Base-by-base conservation (phyloP, 805 yeast species). In the Zygosaccharomyces pseudorouxii region DNA sequence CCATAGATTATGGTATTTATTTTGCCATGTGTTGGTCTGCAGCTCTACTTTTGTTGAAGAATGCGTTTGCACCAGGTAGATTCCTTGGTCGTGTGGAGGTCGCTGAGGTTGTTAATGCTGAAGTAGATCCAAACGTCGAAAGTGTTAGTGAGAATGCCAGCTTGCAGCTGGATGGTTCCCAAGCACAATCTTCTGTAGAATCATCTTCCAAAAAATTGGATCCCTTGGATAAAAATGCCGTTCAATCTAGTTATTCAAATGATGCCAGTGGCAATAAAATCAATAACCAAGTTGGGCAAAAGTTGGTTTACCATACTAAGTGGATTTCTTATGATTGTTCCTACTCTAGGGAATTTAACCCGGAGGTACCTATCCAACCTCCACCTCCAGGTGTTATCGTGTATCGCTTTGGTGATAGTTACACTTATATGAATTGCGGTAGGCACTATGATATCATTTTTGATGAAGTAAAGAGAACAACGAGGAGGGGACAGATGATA, bases 301-400 rank as follows among this genome's bases (percentile, higher is more conserved):
- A 62, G 23, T 54, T 79, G 38, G 68, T 57, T 53, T 81, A 76
- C 58, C 79, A 76, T 50, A 76, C 82, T 2, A 76, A 76, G 60
- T 86, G 92, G 92, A 83, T 85, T 22, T 89, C 93, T 40, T 66
- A 79, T 41, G 63, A 64, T 64, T 57, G 56, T 38, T 48, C 46
- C 4, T 65, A 63, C 48, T 74, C 68, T 62, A 67, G 63, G 63
- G 65, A 64, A 48, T 62, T 79, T 47, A 87, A 90, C 64, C 69
- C 76, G 4, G 77, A 75, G 12, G 66, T 89, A 14, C 62, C 72
- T 0, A 78, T 90, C 5, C 65, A 65, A 12, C 86, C 89, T 1
- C 96, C 97, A 12, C 97, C 97, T 25, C 88, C 92, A 1, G 97
- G 97, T 29, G 89, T 90, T 14, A 58, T 89, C 49, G 95, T 90